Base-by-base conservation (phyloP, 140 eudicot genomes). In the Stevia rebaudiana region DNA sequence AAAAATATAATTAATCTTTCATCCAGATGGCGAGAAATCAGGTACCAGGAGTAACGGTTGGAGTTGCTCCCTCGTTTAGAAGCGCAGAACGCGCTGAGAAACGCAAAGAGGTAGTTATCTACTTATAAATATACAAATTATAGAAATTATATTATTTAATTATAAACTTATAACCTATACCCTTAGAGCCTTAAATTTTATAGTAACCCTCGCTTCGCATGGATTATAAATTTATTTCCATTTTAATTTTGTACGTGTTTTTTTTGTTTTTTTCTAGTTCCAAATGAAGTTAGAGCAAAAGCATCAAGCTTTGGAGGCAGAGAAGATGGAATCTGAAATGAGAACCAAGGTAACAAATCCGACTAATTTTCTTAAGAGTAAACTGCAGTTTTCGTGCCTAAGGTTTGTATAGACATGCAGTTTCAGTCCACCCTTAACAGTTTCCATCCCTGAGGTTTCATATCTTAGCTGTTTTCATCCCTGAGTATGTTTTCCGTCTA, bases 251-350 rank as follows among this genome's bases (percentile, higher is more conserved):
- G 37, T 67, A 37, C 44, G 8, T 31, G 30, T 17, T 48, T 10
- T 40, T 5, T 62, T 35, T 48, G 35, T 1, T 12, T n/a, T 56
- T 50, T 46, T 49, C 46, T 65, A 90, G 97, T 90, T 37, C 61
- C 73, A 87, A 41, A 70, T 63, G 60, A 87, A 87, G 77, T 57
- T 90, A 68, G 94, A 80, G 74, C 88, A 87, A 71, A 84, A 80
- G 48, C 88, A 79, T 25, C 67, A 78, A 64, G 97, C 97, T 56
- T 47, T 78, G 40, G 94, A 90, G 81, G 86, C 79, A 74, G 97
- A 87, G 77, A 86, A 76, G 79, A 65, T 69, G 67, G 95, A 90
- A 71, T 65, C 44, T 48, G 88, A 85, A 73, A 79, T 85, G 61
- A 80, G 95, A 69, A 76, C 77, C 63, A 90, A 80, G 87, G 97